phyloP scores from a whole-genome alignment of 2,329 filamentous ascomycete genomes.

The Botrytis paeoniae region DNA sequence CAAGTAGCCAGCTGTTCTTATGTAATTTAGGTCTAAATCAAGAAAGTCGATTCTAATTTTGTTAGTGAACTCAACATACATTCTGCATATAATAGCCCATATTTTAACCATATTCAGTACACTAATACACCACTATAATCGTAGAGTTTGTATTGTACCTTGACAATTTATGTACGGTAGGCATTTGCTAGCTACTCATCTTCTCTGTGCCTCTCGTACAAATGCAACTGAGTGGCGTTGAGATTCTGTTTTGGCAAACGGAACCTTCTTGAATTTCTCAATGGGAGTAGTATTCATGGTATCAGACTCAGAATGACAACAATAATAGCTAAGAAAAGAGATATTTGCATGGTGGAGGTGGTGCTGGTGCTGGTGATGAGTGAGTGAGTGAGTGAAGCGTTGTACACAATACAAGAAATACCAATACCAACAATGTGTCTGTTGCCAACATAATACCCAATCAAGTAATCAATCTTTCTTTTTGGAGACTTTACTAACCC shows the following conservation, averaged over 20 bases:
- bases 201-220: slow-evolving; percentile 9
- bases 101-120: neutral
- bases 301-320: neutral
- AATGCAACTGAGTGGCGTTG: slow-evolving; percentile 9
- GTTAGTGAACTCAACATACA: neutral
- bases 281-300: neutral
- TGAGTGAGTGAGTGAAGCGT: neutral
- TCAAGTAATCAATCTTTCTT: neutral
- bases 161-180: neutral
- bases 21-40: neutral
- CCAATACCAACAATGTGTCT: slow-evolving; percentile 2
- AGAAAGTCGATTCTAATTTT: neutral
- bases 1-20: neutral
- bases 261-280: neutral
- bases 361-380: neutral
- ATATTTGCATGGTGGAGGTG: neutral
- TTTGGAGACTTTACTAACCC: neutral
- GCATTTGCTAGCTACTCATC: slow-evolving; percentile 4
- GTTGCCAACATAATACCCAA: neutral
- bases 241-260: neutral
- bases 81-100: slow-evolving; percentile 4
- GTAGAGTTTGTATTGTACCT: neutral
- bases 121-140: neutral
- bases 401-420: slow-evolving; percentile 7
- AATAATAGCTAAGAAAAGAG: neutral